Percentiles rank a stretch among this genome's conserved stretches.
Conservation (phyloP, 108 stramenopile genomes). For the Chaetoceros muelleri region DNA sequence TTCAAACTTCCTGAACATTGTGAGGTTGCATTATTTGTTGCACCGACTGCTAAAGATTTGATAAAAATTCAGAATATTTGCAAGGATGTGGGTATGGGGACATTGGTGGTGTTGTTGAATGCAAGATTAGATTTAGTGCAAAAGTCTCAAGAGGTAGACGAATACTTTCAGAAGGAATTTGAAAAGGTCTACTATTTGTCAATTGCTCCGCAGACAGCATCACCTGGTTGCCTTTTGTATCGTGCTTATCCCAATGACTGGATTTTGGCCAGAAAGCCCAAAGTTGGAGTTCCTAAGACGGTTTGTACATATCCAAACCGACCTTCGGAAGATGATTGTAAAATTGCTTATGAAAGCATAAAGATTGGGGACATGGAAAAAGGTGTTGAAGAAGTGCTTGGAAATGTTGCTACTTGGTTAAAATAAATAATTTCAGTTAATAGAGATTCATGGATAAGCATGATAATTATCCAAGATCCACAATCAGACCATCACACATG, state of each 20-base stretch:
- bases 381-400: constrained; percentile 48
- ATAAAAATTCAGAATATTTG: constrained; percentile 62
- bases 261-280: constrained; percentile 72
- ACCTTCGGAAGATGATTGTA: constrained; percentile 45
- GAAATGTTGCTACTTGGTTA: constrained; percentile 70
- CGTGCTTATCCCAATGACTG: constrained; percentile 54
- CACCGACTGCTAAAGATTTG: constrained; percentile 71
- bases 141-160: constrained; percentile 35
- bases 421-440: too few species aligned
- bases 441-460: not conserved
- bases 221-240: constrained; percentile 62
- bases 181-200: constrained; percentile 57
- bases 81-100: constrained; percentile 52
- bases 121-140: constrained; percentile 44
- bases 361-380: constrained; percentile 63
- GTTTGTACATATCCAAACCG: constrained; percentile 27
- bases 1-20: constrained; percentile 48
- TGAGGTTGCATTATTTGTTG: constrained; percentile 75
- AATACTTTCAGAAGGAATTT: constrained; percentile 51
- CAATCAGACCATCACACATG: not conserved
- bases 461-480: not conserved
- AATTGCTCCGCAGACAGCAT: constrained; percentile 61
- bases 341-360: constrained; percentile 33
- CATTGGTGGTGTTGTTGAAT: constrained; percentile 70
- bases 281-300: constrained; percentile 60